Conservation (phyloP, 345 rosid species). For the Gossypium rotundifolium region DNA sequence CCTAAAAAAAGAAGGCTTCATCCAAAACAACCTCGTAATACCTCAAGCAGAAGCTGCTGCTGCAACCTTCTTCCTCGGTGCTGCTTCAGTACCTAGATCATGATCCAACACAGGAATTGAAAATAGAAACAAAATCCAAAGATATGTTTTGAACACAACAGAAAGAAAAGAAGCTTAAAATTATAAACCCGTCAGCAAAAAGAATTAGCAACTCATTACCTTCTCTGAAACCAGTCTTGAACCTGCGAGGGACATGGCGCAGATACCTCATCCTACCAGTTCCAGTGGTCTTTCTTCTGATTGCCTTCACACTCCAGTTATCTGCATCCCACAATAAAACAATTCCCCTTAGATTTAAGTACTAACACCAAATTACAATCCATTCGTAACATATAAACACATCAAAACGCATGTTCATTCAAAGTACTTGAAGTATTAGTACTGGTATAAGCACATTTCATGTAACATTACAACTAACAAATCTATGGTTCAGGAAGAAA, state of each 20-base stretch:
- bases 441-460: neutral
- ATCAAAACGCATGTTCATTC: neutral
- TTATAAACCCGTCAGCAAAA: neutral
- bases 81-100: conserved; percentile 68
- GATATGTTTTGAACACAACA: neutral
- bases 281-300: conserved; percentile 95
- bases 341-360: neutral
- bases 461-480: too few relatives aligned
- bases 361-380: neutral
- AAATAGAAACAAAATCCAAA: neutral
- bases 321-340: conserved; percentile 32
- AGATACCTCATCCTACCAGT: conserved; percentile 93
- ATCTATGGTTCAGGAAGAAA: neutral
- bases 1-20: neutral
- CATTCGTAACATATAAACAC: neutral
- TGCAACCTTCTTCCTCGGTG: conserved; percentile 71
- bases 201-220: conserved; percentile 27
- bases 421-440: too few relatives aligned
- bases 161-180: neutral
- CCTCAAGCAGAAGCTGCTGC: conserved; percentile 58
- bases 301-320: conserved; percentile 98
- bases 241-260: conserved; percentile 76
- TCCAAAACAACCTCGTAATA: neutral
- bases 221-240: conserved; percentile 80
- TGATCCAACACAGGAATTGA: neutral